These are phyloP conservation scores for Colletotrichum salicis DNA, from an alignment of 2,329 filamentous ascomycete genomes.

Conservation along the genomic window DNA sequence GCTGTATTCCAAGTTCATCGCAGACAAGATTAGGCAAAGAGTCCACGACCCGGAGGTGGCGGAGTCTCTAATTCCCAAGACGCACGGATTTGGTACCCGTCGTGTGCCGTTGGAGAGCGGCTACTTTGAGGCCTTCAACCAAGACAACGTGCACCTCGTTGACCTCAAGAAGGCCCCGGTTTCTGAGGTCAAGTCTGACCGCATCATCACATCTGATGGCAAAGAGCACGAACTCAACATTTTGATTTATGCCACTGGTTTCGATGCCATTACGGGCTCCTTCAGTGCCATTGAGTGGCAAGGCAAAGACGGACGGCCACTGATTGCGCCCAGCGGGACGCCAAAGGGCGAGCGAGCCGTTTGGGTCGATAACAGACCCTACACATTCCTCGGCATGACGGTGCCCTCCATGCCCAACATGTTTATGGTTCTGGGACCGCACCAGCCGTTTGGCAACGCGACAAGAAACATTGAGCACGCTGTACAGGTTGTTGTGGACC, in stretches of 20 bases:
- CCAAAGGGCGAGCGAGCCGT: not conserved
- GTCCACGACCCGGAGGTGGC: slow-evolving; percentile 64
- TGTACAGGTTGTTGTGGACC: slow-evolving; percentile 49
- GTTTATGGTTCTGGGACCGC: not conserved
- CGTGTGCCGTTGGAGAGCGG: slow-evolving; percentile 70
- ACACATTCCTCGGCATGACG: not conserved
- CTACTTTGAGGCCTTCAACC: slow-evolving; percentile 69
- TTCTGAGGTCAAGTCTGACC: slow-evolving; percentile 38
- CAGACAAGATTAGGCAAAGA: slow-evolving; percentile 54
- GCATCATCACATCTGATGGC: slow-evolving; percentile 55
- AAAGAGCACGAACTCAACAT: not conserved
- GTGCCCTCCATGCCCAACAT: not conserved
- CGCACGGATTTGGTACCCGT: slow-evolving; percentile 35
- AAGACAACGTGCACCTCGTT: slow-evolving; percentile 65
- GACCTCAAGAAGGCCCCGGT: slow-evolving; percentile 60
- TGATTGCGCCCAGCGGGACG: not conserved
- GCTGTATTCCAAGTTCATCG: slow-evolving; percentile 45
- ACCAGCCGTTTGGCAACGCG: not conserved
- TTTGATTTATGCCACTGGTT: not conserved
- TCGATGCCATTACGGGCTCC: not conserved
- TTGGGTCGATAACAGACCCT: not conserved
- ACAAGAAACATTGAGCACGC: slow-evolving; percentile 36
- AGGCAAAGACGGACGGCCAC: not conserved
- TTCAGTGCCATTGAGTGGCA: not conserved
- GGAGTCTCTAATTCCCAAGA: slow-evolving; percentile 64